phyloP scores from a whole-genome alignment of 2,329 filamentous ascomycete species.

The Penicillium polonicum region DNA sequence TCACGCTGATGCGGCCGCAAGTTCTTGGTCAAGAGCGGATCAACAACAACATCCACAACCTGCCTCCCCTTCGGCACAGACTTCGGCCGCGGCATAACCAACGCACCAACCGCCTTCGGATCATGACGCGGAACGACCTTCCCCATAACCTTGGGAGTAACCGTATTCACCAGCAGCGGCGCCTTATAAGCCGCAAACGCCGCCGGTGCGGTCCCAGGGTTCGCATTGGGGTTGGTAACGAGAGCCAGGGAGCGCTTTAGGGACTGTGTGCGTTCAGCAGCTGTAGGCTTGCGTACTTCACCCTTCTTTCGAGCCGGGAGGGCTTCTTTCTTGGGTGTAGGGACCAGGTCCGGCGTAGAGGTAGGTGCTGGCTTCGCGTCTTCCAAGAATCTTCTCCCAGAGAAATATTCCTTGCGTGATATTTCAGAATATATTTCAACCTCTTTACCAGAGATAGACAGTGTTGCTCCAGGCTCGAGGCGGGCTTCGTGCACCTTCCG shows the following conservation, averaged over 20 bases:
- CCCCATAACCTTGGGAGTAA: conserved; percentile 45
- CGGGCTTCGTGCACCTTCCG: conserved; percentile 55
- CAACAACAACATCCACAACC: conserved; percentile 70
- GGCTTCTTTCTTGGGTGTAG: conserved; percentile 19
- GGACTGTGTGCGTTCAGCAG: conserved; percentile 9
- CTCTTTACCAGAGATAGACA: conserved; percentile 66
- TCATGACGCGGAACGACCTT: conserved; percentile 65
- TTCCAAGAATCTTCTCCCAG: conserved; percentile 29
- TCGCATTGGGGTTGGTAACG: conserved; percentile 40
- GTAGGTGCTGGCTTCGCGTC: conserved; percentile 24
- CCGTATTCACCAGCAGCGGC: conserved; percentile 57
- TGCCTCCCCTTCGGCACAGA: conserved; percentile 60
- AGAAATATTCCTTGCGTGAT: conserved; percentile 58
- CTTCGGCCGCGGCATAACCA: conserved; percentile 65
- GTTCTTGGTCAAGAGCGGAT: conserved; percentile 62
- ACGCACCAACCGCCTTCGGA: conserved; percentile 56
- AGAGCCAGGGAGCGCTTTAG: conserved; percentile 17
- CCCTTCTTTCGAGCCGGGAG: conserved; percentile 18
- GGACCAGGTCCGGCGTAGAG: conserved; percentile 8
- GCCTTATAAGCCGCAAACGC: conserved; percentile 58
- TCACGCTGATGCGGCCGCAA: conserved; percentile 67
- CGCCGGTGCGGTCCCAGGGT: conserved; percentile 42
- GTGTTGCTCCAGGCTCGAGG: conserved; percentile 58
- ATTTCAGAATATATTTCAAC: conserved; percentile 65
- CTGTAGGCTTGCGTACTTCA: conserved; percentile 8